phyloP scores from a whole-genome alignment of 2,329 filamentous ascomycete species.

The Raffaelea albimanens region DNA sequence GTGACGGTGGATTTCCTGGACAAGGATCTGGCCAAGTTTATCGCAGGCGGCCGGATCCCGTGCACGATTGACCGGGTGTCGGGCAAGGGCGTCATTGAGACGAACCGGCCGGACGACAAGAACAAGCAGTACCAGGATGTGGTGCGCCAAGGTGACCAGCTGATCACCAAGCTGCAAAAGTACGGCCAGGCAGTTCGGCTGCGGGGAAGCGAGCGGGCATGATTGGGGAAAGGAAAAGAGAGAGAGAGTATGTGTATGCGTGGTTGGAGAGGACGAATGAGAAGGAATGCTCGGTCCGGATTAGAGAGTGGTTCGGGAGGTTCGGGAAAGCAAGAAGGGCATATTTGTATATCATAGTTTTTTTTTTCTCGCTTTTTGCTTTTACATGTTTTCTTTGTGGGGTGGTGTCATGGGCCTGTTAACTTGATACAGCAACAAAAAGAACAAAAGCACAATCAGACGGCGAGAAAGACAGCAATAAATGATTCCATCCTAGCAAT shows the following conservation, averaged over 20 bases:
- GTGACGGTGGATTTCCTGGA: slow-evolving; percentile 95
- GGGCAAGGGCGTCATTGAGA: slow-evolving; percentile 95
- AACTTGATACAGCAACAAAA: no score
- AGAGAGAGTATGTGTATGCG: not conserved
- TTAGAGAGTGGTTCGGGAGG: not conserved
- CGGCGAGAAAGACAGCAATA: no score
- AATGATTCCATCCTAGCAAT: no score
- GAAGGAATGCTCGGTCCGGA: no score
- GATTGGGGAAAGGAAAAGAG: not conserved
- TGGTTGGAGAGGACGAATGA: no score
- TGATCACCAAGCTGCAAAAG: slow-evolving; percentile 98
- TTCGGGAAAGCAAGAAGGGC: not conserved
- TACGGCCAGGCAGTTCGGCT: slow-evolving; percentile 94
- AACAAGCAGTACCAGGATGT: slow-evolving; percentile 99
- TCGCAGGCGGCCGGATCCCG: slow-evolving; percentile 84
- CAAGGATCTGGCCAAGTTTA: slow-evolving; percentile 92
- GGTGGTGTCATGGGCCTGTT: not conserved
- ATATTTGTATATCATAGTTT: slow-evolving; percentile 6
- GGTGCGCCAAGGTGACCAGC: slow-evolving; percentile 91
- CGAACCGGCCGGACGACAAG: slow-evolving; percentile 95
- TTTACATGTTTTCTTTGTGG: not conserved
- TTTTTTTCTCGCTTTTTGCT: not conserved
- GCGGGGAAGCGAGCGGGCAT: slow-evolving; percentile 82
- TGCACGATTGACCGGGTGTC: slow-evolving; percentile 97
- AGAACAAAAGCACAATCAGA: not conserved